A percentile compares a stretch with the other conserved stretches of the same genome.
phyloP scores from a whole-genome alignment of 352 stramenopile genomes.

The Phytophthora tubulina region DNA sequence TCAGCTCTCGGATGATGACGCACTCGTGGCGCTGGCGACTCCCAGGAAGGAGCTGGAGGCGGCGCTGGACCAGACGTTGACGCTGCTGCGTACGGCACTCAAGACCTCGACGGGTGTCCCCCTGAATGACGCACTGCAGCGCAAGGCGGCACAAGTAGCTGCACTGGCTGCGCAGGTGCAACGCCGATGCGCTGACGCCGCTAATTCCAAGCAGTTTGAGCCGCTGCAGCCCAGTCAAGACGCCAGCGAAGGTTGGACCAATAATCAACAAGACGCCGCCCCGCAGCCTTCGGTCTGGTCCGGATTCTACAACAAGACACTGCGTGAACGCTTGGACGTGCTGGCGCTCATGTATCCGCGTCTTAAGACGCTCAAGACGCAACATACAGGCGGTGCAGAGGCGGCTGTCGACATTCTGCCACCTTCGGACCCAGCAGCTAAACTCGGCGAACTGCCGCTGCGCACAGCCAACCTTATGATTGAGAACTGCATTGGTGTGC shows the following conservation, averaged over 20 bases:
- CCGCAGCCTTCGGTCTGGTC: constrained; percentile 86
- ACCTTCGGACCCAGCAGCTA: constrained; percentile 43
- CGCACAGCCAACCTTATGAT: constrained; percentile 90
- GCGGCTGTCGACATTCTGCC: constrained; percentile 21
- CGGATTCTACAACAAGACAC: constrained; percentile 91
- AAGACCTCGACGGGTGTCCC: constrained; percentile 31
- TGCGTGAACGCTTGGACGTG: constrained; percentile 84
- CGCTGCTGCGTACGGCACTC: constrained; percentile 35
- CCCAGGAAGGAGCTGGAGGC: constrained; percentile 23
- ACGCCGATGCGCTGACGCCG: constrained; percentile 11
- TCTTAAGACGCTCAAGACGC: constrained; percentile 57
- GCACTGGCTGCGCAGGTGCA: constrained; percentile 41
- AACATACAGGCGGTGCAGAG: constrained; percentile 21
- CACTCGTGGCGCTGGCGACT: constrained; percentile 22
- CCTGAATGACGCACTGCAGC: constrained; percentile 24
- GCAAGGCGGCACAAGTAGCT: constrained; percentile 31
- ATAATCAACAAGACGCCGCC: constrained; percentile 16
- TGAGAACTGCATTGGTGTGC: constrained; percentile 90
- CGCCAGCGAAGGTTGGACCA: constrained; percentile 44
- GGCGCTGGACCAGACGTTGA: constrained; percentile 48
- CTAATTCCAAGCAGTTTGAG: constrained; percentile 55
- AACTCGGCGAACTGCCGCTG: constrained; percentile 78
- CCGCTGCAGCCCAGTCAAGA: constrained; percentile 54
- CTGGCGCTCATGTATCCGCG: constrained; percentile 87
- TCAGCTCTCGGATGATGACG: constrained; percentile 28